Conservation (phyloP, 164 flowering plant species). For the Liquidambar formosana region DNA sequence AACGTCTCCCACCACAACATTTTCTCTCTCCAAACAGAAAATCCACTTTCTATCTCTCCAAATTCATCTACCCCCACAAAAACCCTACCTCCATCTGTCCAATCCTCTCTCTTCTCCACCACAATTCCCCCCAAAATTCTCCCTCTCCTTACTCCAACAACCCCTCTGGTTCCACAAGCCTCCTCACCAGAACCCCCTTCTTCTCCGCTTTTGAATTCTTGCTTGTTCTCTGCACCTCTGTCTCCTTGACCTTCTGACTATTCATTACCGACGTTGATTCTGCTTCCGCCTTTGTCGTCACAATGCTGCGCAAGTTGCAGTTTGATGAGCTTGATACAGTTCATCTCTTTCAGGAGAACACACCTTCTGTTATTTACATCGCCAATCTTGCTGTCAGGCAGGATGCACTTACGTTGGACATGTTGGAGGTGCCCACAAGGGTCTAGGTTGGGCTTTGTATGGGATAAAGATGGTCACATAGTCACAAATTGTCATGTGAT, state of each 20-base stretch:
- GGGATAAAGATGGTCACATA: conserved; percentile 87
- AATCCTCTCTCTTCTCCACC: conserved; percentile 12
- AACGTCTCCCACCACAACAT: conserved; percentile 9
- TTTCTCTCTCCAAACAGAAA: conserved; percentile 25
- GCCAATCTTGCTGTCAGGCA: conserved; percentile 95
- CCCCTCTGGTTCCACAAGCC: not conserved
- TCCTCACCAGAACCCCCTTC: not conserved
- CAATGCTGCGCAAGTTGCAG: conserved; percentile 74
- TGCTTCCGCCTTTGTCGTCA: conserved; percentile 78
- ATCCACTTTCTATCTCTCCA: conserved; percentile 11
- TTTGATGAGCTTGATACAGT: conserved; percentile 95
- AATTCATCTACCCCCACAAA: conserved; percentile 10
- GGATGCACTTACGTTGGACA: conserved; percentile 93
- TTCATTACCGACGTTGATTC: conserved; percentile 58
- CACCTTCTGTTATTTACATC: conserved; percentile 96
- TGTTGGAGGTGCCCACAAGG: conserved; percentile 97
- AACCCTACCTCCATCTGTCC: conserved; percentile 5
- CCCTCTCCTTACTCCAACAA: not conserved
- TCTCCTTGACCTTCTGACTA: conserved; percentile 61
- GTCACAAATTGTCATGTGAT: conserved; percentile 98
- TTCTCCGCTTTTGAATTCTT: conserved; percentile 43
- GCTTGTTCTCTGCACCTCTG: conserved; percentile 55
- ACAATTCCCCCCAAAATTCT: not conserved
- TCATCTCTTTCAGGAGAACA: conserved; percentile 85
- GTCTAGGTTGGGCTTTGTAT: conserved; percentile 93